These are phyloP conservation scores for Combretum micranthum DNA, from an alignment of 345 rosid species.

Conservation along the genomic window DNA sequence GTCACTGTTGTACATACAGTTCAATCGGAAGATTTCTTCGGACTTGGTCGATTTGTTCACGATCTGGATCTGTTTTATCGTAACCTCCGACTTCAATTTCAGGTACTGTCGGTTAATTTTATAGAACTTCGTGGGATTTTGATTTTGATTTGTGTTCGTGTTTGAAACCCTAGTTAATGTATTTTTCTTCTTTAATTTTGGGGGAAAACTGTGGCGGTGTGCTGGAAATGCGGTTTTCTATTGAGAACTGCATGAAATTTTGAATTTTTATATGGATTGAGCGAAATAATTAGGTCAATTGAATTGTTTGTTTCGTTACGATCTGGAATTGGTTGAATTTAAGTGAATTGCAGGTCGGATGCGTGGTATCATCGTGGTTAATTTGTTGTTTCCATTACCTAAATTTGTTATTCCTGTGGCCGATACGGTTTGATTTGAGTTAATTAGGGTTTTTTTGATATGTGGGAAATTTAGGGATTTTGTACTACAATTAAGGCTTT, in stretches of 20 bases:
- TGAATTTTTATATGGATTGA: too few species aligned
- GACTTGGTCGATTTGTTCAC: too few species aligned
- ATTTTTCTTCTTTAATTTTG: too few species aligned
- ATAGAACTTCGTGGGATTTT: too few species aligned
- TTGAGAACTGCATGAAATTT: too few species aligned
- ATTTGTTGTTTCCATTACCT: constrained; percentile 7
- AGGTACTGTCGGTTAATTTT: too few species aligned
- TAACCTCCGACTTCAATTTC: not conserved
- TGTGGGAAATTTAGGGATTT: constrained; percentile 8
- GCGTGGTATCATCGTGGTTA: not conserved
- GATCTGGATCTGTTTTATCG: not conserved
- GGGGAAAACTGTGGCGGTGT: too few species aligned
- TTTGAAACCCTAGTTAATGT: too few species aligned
- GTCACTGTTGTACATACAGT: constrained; percentile 42
- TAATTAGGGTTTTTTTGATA: constrained; percentile 13
- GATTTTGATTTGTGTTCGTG: too few species aligned
- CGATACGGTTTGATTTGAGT: constrained; percentile 4
- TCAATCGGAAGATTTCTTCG: constrained; percentile 34
- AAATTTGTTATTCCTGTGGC: constrained; percentile 5
- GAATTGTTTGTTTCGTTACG: not conserved
- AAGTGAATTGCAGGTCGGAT: not conserved
- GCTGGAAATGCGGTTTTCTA: too few species aligned
- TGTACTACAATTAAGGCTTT: not conserved
- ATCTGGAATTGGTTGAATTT: not conserved
- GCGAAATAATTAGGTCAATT: not conserved